A percentile compares a stretch with the other conserved stretches of the same genome.
Conservation (phyloP, 805 yeast species). For the Blastobotrys terrestris region DNA sequence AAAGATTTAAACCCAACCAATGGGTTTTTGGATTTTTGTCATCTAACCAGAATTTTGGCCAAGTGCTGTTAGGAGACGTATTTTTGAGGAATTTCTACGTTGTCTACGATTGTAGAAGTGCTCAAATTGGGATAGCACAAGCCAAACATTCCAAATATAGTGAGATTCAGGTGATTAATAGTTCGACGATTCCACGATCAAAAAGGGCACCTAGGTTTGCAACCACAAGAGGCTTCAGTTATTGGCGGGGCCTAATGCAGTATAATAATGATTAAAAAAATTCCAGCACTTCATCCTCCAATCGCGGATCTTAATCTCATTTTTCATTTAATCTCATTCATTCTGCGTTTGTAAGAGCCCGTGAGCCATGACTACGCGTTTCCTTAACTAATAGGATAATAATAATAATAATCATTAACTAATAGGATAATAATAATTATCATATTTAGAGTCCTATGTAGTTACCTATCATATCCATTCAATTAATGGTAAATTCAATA, state of each 20-base stretch:
- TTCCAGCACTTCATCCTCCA: background rate
- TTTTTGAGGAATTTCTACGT: constrained; percentile 18
- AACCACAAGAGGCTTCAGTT: background rate
- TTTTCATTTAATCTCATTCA: background rate
- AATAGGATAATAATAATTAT: no score
- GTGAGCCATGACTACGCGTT: background rate
- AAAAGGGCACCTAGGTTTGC: constrained; percentile 7
- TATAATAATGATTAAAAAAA: no score
- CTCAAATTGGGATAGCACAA: constrained; percentile 16
- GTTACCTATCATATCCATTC: background rate
- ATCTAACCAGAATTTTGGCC: constrained; percentile 1
- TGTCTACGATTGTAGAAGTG: constrained; percentile 14
- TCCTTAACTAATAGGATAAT: no score
- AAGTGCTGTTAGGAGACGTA: constrained; percentile 16
- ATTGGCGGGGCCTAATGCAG: background rate
- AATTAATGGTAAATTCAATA: background rate
- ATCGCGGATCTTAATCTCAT: background rate
- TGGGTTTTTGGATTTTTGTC: constrained; percentile 13
- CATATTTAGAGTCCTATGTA: no score
- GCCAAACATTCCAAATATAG: constrained; percentile 9
- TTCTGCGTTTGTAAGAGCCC: background rate
- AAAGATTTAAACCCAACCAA: constrained; percentile 9
- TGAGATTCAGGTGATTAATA: constrained; percentile 10
- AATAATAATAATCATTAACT: no score
- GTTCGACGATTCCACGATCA: constrained; percentile 8